phyloP scores from a whole-genome alignment of 345 rosid species.

The Nasturtium officinale region DNA sequence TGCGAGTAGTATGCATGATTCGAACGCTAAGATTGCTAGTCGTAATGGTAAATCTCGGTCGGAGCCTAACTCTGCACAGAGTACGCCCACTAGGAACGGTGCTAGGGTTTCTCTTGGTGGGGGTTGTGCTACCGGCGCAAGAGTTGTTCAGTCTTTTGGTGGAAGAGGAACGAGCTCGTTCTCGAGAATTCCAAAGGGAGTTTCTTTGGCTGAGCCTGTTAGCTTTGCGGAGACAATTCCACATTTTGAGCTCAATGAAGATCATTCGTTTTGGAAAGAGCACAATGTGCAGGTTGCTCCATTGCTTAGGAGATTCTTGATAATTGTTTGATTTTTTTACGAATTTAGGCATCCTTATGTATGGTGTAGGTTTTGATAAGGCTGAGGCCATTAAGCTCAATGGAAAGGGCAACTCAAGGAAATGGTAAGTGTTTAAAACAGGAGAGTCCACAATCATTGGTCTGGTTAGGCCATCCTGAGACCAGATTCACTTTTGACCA shows the following conservation, averaged over 20 bases:
- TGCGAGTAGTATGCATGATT: slow-evolving; percentile 34
- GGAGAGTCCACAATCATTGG: slow-evolving; percentile 71
- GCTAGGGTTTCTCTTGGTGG: slow-evolving; percentile 65
- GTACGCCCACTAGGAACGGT: slow-evolving; percentile 67
- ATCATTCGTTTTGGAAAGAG: slow-evolving; percentile 80
- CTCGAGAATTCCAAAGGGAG: slow-evolving; percentile 56
- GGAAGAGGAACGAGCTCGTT: slow-evolving; percentile 54
- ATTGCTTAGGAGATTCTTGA: neutral
- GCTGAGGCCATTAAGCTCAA: slow-evolving; percentile 65
- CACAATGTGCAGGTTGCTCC: slow-evolving; percentile 82
- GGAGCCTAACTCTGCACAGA: slow-evolving; percentile 74
- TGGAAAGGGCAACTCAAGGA: slow-evolving; percentile 74
- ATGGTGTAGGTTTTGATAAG: slow-evolving; percentile 76
- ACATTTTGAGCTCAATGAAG: slow-evolving; percentile 76
- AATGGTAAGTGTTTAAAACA: slow-evolving; percentile 70
- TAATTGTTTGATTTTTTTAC: neutral
- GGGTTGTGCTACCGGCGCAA: slow-evolving; percentile 42
- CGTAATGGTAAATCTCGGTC: slow-evolving; percentile 57
- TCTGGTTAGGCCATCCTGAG: slow-evolving; percentile 91
- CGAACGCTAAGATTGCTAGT: slow-evolving; percentile 49
- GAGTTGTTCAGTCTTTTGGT: slow-evolving; percentile 43
- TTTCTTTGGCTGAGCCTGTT: slow-evolving; percentile 49
- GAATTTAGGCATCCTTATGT: slow-evolving; percentile 6
- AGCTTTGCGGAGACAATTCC: slow-evolving; percentile 49
- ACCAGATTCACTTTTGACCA: slow-evolving; percentile 94